These are phyloP conservation scores for Alternaria conjuncta DNA, from an alignment of 2,329 filamentous ascomycete species.

Conservation along the genomic window DNA sequence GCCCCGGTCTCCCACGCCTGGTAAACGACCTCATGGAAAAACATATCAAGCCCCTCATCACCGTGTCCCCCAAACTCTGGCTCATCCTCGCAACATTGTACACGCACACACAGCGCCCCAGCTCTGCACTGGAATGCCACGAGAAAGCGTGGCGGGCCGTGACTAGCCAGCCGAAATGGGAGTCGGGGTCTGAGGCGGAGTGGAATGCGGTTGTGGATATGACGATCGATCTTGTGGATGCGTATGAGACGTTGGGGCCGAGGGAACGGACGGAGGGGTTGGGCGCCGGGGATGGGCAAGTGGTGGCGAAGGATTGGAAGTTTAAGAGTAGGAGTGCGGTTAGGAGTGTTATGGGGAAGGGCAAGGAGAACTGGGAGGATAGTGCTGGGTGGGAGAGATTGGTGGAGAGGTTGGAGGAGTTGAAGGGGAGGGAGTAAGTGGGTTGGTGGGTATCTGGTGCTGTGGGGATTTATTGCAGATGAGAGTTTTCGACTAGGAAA, in stretches of 20 bases:
- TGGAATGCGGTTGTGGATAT: slow-evolving; percentile 78
- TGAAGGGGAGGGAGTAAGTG: slow-evolving; percentile 44
- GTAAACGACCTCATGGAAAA: slow-evolving; percentile 77
- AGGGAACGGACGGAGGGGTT: slow-evolving; percentile 60
- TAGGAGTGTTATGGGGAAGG: slow-evolving; percentile 81
- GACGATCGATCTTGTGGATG: slow-evolving; percentile 80
- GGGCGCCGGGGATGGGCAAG: slow-evolving; percentile 57
- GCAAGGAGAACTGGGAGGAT: slow-evolving; percentile 82
- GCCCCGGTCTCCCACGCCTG: slow-evolving; percentile 62
- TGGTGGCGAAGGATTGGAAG: slow-evolving; percentile 82
- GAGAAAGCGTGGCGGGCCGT: slow-evolving; percentile 90
- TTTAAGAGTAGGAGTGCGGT: slow-evolving; percentile 87
- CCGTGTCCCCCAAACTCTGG: slow-evolving; percentile 78
- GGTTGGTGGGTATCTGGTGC: neutral
- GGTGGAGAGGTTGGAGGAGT: slow-evolving; percentile 54
- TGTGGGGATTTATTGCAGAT: neutral
- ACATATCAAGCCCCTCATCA: slow-evolving; percentile 82
- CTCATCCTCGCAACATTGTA: slow-evolving; percentile 73
- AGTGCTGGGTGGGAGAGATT: slow-evolving; percentile 71
- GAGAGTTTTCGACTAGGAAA: neutral
- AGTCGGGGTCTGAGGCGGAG: slow-evolving; percentile 64
- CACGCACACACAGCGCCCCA: slow-evolving; percentile 73
- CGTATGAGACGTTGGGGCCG: slow-evolving; percentile 75
- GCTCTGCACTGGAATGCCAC: slow-evolving; percentile 77
- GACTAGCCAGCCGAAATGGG: slow-evolving; percentile 61